phyloP scores from a whole-genome alignment of 352 stramenopile species.

The Phytophthora ramorum region DNA sequence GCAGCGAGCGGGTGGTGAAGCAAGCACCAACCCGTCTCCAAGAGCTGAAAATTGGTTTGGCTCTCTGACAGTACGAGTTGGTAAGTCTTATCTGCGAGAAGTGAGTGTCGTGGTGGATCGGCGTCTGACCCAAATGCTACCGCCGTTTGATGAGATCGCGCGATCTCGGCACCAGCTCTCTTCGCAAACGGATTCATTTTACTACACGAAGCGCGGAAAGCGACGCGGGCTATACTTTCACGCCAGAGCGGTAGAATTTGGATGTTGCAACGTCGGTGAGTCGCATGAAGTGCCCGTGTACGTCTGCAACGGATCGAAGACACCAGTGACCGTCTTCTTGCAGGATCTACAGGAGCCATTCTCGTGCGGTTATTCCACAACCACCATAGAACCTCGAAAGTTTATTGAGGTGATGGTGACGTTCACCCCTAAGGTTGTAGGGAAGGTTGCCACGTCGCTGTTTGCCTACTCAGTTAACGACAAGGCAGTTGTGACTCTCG shows the following conservation, averaged over 20 bases:
- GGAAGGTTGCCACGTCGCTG: conserved; percentile 84
- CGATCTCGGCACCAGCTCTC: conserved; percentile 70
- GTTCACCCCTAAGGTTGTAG: conserved; percentile 78
- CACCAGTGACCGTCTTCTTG: conserved; percentile 86
- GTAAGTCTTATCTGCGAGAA: conserved; percentile 56
- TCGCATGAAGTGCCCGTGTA: conserved; percentile 85
- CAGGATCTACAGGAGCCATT: conserved; percentile 83
- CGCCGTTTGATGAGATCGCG: conserved; percentile 66
- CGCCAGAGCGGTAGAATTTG: conserved; percentile 83
- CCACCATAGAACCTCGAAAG: conserved; percentile 81
- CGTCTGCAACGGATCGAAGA: conserved; percentile 86
- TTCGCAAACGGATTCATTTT: conserved; percentile 83
- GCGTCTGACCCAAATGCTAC: conserved; percentile 46
- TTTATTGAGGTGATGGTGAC: conserved; percentile 86
- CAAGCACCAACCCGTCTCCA: conserved; percentile 8
- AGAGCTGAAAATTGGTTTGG: conserved; percentile 63
- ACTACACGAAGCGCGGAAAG: conserved; percentile 85
- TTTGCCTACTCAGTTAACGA: conserved; percentile 82
- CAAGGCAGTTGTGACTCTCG: conserved; percentile 82
- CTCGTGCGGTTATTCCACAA: conserved; percentile 74
- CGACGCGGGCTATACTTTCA: conserved; percentile 85
- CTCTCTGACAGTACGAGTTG: conserved; percentile 65
- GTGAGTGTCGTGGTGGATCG: conserved; percentile 72
- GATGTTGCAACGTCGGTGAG: conserved; percentile 72
- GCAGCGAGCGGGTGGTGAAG: conserved; percentile 17